Evolutionary conservation across 148 eudicot species (phyloP).

Genomic region (Rhododendron simsii): DNA sequence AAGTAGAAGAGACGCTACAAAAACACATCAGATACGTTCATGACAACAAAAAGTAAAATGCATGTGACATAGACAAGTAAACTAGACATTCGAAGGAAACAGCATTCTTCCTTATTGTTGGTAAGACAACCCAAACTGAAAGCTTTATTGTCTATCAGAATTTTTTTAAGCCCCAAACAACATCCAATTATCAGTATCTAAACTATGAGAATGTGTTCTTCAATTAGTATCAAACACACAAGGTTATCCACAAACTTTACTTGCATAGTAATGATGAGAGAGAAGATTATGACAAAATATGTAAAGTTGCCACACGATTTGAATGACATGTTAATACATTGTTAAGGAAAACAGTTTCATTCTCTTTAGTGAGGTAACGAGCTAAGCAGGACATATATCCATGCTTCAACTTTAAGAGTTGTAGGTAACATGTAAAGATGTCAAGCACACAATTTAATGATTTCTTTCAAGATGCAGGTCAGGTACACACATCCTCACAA

Average conservation of each 20-base stretch:
- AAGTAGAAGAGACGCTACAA: not conserved
- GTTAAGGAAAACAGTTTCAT: not conserved
- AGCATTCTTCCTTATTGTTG: not conserved
- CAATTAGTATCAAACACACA: not conserved
- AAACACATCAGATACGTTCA: not conserved
- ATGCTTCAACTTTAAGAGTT: not conserved
- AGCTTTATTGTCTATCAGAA: not conserved
- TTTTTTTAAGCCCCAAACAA: not conserved
- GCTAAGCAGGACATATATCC: not conserved
- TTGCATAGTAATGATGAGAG: not conserved
- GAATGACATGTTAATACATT: not conserved
- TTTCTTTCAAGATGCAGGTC: not conserved
- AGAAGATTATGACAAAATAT: not conserved
- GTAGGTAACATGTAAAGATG: not conserved
- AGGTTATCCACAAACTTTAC: not conserved
- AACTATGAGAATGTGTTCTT: not conserved
- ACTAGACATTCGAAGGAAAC: not conserved
- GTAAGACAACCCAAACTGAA: not conserved
- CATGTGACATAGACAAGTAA: not conserved
- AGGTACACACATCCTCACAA: not conserved
- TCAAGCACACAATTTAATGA: not conserved
- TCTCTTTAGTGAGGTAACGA: not conserved
- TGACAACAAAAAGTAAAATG: not conserved
- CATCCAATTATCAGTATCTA: not conserved
- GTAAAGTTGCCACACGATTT: not conserved